Evolutionary conservation across 108 stramenopile genomes (phyloP).

Genomic region (Nitzschia sp.): DNA sequence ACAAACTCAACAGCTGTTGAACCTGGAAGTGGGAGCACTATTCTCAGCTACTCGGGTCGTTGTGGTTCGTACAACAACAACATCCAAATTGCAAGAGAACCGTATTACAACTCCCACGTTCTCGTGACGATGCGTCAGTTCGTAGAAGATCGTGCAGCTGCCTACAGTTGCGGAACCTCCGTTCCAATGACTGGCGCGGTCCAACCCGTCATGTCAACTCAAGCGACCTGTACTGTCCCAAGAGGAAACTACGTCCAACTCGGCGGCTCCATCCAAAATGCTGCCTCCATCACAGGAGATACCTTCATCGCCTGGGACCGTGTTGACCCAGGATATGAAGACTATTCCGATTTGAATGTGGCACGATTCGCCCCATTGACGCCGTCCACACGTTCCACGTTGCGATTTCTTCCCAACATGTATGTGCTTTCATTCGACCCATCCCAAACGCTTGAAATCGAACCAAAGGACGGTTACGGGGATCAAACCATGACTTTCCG

Average conservation of each 20-base stretch:
- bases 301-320: constrained; percentile 6
- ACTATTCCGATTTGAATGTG: not conserved
- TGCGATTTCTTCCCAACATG: constrained; percentile 9
- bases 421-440: constrained; percentile 1
- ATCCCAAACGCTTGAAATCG: not conserved
- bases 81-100: not conserved
- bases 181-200: not conserved
- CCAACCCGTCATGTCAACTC: not conserved
- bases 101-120: constrained; percentile 5
- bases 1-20: not conserved
- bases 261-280: not conserved
- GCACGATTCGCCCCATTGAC: constrained; percentile 4
- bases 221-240: not conserved
- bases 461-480: not conserved
- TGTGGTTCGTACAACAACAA: not conserved
- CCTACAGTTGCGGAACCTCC: not conserved
- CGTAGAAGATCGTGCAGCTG: not conserved
- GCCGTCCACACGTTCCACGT: not conserved
- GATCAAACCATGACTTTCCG: constrained; percentile 10
- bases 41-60: constrained; percentile 3
- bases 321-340: not conserved
- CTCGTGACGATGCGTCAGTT: not conserved
- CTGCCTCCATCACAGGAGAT: not conserved
- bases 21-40: constrained; percentile 11
- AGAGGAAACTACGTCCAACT: constrained; percentile 16